Evolutionary conservation across 768 basidiomycete genomes (phyloP), one percentile per base, ranked within the genome.

Genomic region (Phaeotremella skinneri): DNA sequence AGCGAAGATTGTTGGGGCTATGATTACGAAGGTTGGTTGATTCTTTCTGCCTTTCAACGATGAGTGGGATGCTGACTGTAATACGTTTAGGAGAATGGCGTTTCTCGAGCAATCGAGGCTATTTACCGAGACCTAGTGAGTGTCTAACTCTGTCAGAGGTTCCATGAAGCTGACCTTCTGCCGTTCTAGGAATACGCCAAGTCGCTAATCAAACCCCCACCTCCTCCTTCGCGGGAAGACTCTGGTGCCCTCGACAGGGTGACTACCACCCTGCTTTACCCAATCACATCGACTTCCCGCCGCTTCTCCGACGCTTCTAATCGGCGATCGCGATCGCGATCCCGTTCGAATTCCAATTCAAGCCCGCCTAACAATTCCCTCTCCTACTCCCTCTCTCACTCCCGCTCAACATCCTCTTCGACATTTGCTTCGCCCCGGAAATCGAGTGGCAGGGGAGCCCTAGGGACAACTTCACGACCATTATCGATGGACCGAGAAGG

Each of bases 31-130:
- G 65, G 91, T 93, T 76, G 62, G 83, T 74, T 17, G 55, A 25
- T 23, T 27, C 5, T 41, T 29, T 29, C 32, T 45, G 16, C 0
- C 23, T 27, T 53, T 48, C 25, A 13, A 14, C 30, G 16, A 54
- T 17, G 17, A 14, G 3, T 34, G 25, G 4, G 14, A 6, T 2
- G 2, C 16, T 16, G 23, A 13, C 21, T 2, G 11, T 13, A 21
- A 45, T 45, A 7, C n/a, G 27, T 1, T 37, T 9, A 93, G 91
- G 94, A 99, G 80, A 87, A 91, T 62, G 94, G 94, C n/a, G 91
- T 97, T 1, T 83, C 84, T 1, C 91, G 84, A 30, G 96, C 96
- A 16, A 87, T 97, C 58, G 93, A 98, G 77, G 86, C 88, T 26
- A 92, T 99, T 63, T 99, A 98, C 74, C 86, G 96, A 47, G 93